Evolutionary conservation across 2,329 filamentous ascomycete species (phyloP).

Genomic region (Pseudogymnoascus sp.): DNA sequence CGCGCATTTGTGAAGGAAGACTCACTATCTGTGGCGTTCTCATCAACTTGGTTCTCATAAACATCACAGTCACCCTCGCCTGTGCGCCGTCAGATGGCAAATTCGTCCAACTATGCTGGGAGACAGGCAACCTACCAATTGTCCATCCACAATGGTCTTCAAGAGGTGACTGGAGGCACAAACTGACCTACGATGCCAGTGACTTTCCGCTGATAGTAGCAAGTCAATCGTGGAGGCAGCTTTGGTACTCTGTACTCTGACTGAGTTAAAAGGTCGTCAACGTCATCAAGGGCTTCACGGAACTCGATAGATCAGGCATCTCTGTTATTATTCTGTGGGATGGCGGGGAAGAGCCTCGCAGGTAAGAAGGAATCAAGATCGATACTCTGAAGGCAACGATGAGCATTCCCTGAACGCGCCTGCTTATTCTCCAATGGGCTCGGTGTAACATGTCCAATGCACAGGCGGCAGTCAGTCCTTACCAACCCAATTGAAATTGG

Average conservation of each 20-base stretch:
- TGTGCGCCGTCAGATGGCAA: background rate
- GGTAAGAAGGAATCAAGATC: background rate
- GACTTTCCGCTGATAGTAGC: background rate
- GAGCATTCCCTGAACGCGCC: background rate
- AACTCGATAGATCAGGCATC: background rate
- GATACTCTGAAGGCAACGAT: background rate
- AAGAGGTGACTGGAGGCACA: background rate
- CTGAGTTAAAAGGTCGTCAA: background rate
- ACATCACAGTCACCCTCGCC: background rate
- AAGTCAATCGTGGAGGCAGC: background rate
- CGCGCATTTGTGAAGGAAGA: background rate
- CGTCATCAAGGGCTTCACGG: background rate
- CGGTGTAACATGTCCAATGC: conserved; percentile 79
- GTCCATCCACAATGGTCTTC: background rate
- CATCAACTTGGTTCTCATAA: background rate
- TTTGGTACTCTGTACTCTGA: background rate
- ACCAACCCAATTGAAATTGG: background rate
- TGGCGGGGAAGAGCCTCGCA: background rate
- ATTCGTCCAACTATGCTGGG: background rate
- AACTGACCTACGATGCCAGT: background rate
- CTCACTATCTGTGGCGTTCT: background rate
- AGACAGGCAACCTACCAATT: background rate
- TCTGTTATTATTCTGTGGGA: background rate
- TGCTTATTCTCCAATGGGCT: conserved; percentile 74
- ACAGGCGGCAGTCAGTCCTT: conserved; percentile 59